These are phyloP conservation scores for Trichoderma simmonsii DNA, from an alignment of 2,329 filamentous ascomycete genomes.

Conservation along the genomic window DNA sequence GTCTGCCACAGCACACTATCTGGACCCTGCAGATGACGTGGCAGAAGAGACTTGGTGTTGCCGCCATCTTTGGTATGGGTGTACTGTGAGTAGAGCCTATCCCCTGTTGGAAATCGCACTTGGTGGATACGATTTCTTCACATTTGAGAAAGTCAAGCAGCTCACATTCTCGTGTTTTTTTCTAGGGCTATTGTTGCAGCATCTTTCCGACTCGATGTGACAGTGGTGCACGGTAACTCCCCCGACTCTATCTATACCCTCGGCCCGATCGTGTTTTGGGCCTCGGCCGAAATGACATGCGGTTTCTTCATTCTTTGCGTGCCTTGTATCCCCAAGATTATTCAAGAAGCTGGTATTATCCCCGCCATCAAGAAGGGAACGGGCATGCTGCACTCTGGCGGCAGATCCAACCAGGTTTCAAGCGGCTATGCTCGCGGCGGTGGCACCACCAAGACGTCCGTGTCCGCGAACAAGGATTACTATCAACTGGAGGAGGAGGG, in stretches of 20 bases:
- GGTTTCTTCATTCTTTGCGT: slow-evolving; percentile 11
- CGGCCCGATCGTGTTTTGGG: neutral
- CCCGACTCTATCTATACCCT: neutral
- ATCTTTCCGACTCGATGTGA: neutral
- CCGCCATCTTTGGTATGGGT: slow-evolving; percentile 3
- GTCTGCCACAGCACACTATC: neutral
- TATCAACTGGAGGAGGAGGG: neutral
- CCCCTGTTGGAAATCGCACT: too few species aligned
- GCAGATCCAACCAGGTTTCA: neutral
- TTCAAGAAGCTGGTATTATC: neutral
- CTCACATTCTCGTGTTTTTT: too few species aligned
- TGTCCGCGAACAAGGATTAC: slow-evolving; percentile 6
- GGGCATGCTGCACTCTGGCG: neutral
- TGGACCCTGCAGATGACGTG: neutral
- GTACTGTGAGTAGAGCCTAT: neutral
- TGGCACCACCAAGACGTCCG: neutral
- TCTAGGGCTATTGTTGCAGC: neutral
- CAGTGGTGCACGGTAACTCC: neutral
- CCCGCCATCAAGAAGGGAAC: neutral
- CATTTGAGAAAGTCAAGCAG: too few species aligned
- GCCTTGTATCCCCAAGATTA: neutral
- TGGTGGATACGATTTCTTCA: too few species aligned
- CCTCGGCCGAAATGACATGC: neutral
- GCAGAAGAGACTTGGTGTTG: slow-evolving; percentile 2
- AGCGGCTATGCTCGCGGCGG: neutral